Base-by-base conservation (phyloP, 257 asterid genomes). In the Asclepias syriaca region DNA sequence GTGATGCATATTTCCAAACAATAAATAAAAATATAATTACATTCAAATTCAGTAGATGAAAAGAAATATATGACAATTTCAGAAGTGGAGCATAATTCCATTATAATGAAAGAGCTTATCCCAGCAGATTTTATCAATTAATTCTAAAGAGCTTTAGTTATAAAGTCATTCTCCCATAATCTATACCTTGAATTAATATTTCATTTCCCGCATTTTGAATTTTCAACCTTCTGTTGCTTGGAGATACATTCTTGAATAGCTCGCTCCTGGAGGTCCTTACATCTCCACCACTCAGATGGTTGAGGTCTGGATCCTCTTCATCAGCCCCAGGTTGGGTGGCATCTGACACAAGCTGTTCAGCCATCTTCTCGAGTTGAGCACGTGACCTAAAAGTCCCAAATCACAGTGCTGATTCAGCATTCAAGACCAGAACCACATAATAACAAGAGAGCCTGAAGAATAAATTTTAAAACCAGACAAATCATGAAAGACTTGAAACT, bases 321-420 rank as follows among this genome's bases (percentile, higher is more conserved):
- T 74, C 69, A 65, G 74, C 73, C 56, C 78, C 82, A 73, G 77
- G 76, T 59, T 86, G 83, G 3, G 65, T 74, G 51, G 75, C 79
- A 75, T 87, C 90, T 71, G 82, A 78, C 69, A 73, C 80, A 75
- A 91, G 89, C 83, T 83, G 92, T 68, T 87, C 91, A 55, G 89
- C 86, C 79, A 91, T 81, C 85, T 92, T 89, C 79, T 79, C 90
- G 71, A 94, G 85, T 83, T 85, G 91, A 83, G 88, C 83, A 32
- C 82, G 88, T 73, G 97, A 89, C 86, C 99, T 94, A 75, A 46
- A 43, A 69, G 16, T 71, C 68, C 34, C 63, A 72, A 71, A 65
- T 37, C 19, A 6, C 48, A 16, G 16, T 16, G 50, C 18, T 59
- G 68, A 70, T 70, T 49, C 55, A 24, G 45, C 46, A 50, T 10